phyloP scores from a whole-genome alignment of 331 rosid genomes.

The Malus hybrid region DNA sequence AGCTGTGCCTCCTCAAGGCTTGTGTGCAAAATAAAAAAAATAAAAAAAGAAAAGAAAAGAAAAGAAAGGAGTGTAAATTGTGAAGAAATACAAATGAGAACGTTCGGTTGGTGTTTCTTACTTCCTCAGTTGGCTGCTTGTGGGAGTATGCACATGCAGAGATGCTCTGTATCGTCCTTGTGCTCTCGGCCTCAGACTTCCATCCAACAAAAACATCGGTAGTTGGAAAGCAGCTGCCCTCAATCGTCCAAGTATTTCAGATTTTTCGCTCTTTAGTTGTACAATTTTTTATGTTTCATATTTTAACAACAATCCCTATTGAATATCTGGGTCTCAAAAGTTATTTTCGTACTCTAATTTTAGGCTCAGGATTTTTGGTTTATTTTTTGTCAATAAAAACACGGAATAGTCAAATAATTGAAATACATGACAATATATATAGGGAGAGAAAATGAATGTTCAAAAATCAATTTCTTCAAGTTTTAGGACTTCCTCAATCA shows the following conservation, averaged over 20 bases:
- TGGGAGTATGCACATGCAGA: conserved; percentile 1
- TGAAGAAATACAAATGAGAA: neutral
- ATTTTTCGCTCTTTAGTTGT: neutral
- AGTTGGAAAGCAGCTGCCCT: neutral
- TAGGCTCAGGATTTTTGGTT: too few relatives aligned
- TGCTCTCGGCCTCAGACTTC: neutral
- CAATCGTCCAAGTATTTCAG: neutral
- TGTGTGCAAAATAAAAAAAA: neutral
- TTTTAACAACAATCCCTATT: neutral
- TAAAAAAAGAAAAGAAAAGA: too few relatives aligned
- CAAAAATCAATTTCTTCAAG: too few relatives aligned
- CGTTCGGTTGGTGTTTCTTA: conserved; percentile 3
- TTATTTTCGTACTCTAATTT: too few relatives aligned
- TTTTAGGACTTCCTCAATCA: too few relatives aligned
- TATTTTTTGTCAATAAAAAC: too few relatives aligned
- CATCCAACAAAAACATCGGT: neutral
- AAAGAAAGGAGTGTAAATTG: neutral
- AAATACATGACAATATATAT: too few relatives aligned
- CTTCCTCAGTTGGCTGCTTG: neutral
- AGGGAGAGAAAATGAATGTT: too few relatives aligned
- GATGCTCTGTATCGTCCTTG: neutral
- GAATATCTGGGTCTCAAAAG: neutral
- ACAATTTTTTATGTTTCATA: too few relatives aligned
- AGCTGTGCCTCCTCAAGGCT: neutral
- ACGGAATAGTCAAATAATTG: too few relatives aligned